phyloP scores from a whole-genome alignment of 305 asterid species.

The Fraxinus latifolia region DNA sequence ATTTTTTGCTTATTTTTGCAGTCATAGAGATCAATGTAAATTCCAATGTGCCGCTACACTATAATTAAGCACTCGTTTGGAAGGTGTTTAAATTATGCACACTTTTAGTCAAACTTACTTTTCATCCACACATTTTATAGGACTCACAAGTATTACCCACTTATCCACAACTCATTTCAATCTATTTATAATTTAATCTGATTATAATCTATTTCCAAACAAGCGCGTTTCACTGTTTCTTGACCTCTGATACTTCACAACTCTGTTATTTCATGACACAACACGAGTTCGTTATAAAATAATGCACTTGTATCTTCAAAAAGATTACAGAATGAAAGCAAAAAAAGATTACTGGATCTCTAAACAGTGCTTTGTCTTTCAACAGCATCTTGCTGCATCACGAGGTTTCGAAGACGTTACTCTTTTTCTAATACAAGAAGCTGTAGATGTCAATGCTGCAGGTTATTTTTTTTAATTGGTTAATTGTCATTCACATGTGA shows the following conservation, averaged over 20 bases:
- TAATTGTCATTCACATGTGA: neutral
- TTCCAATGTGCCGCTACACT: neutral
- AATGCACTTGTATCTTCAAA: neutral
- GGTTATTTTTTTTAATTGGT: constrained; percentile 38
- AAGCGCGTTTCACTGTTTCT: neutral
- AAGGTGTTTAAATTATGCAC: neutral
- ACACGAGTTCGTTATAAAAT: neutral
- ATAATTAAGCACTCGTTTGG: neutral
- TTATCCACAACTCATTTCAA: neutral
- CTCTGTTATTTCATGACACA: neutral
- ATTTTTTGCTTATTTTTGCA: neutral
- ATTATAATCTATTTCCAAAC: neutral
- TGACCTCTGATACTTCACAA: neutral
- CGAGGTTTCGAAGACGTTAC: constrained; percentile 69
- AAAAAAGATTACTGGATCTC: neutral
- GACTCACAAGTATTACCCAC: neutral
- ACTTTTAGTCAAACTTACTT: neutral
- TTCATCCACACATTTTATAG: neutral
- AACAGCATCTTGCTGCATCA: constrained; percentile 90
- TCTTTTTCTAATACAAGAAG: constrained; percentile 63
- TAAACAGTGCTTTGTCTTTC: constrained; percentile 5
- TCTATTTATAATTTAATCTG: neutral
- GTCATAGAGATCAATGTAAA: neutral
- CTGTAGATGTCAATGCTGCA: constrained; percentile 52
- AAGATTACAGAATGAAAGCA: neutral